Base-by-base conservation (phyloP, 805 yeast species). In the Ogataea minuta region DNA sequence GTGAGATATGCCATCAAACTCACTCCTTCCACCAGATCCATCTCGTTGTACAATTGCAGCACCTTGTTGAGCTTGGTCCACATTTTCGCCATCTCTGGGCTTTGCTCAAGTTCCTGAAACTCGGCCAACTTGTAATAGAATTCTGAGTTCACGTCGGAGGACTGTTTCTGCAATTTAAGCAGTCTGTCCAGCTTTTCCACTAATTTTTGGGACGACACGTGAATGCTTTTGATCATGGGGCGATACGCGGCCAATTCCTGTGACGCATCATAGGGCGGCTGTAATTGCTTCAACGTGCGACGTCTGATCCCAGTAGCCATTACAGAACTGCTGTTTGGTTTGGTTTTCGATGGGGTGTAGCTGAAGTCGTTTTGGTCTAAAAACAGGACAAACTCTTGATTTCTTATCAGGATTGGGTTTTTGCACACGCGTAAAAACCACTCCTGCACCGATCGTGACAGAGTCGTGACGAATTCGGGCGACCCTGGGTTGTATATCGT, bases 201-300 rank as follows among this genome's bases (percentile, higher is more conserved):
- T 21, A 90, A 62, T 53, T 75, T 81, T 43, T 72, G 77, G 2
- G 82, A 65, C 16, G 63, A 63, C 36, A 79, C 69, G 59, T 87
- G 86, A 10, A 86, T 70, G 8, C 81, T 72, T 63, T 93, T 93
- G 26, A 90, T 82, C 59, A 83, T 57, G 1, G 99, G 99, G 46
- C 99, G 69, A 60, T 90, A 88, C 35, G 77, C 84, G 0, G 93
- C 89, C 45, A 93, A 71, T 45, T 83, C 93, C 17, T 75, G 72
- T 32, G 79, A 81, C 28, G 87, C 91, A 62, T 91, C 99, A 53
- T 82, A 87, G 1, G 99, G 99, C 2, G 95, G 86, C 28, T 85
- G 82, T 31, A 90, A 72, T 59, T 93, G 99, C 60, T 93, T 93
- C 54, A 93, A 71, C 2, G 98, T 89, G 60, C 85, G 86, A 36